These are phyloP conservation scores for Akanthomyces lecanii DNA, from an alignment of 2,329 filamentous ascomycete species.

Conservation along the genomic window DNA sequence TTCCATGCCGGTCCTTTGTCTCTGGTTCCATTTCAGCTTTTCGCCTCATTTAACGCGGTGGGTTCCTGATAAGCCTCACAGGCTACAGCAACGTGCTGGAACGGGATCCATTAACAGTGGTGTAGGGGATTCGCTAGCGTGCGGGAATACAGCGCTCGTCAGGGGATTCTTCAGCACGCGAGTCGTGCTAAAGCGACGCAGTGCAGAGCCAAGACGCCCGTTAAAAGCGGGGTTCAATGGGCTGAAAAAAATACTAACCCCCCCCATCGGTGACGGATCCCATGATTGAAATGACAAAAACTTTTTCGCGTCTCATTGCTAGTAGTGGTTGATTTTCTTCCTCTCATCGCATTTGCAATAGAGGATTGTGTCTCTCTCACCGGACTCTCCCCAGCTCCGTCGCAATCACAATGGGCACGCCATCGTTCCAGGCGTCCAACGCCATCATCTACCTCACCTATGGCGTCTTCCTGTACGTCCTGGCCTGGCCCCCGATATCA, in stretches of 20 bases:
- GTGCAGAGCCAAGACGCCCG: neutral
- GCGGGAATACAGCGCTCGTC: too few relatives aligned
- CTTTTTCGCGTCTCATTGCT: neutral
- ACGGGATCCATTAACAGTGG: neutral
- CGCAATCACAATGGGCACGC: constrained; percentile 60
- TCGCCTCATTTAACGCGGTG: neutral
- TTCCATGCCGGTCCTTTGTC: neutral
- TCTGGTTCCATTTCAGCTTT: neutral
- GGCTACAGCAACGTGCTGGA: too few relatives aligned
- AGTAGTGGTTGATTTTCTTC: neutral
- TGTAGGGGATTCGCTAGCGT: neutral
- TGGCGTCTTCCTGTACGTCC: constrained; percentile 66
- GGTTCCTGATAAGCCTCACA: neutral
- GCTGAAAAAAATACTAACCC: neutral
- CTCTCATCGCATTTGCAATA: too few relatives aligned
- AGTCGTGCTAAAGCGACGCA: neutral
- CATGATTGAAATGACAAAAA: neutral
- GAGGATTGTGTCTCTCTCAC: too few relatives aligned
- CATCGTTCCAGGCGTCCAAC: constrained; percentile 73
- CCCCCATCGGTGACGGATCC: neutral
- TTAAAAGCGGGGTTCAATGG: constrained; percentile 4
- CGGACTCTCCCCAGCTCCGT: neutral
- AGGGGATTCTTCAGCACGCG: neutral
- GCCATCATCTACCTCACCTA: constrained; percentile 80
- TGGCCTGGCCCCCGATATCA: neutral